A percentile compares a stretch with the other conserved stretches of the same genome.
phyloP scores from a whole-genome alignment of 2,329 filamentous ascomycete genomes.

The Curvularia sp. region DNA sequence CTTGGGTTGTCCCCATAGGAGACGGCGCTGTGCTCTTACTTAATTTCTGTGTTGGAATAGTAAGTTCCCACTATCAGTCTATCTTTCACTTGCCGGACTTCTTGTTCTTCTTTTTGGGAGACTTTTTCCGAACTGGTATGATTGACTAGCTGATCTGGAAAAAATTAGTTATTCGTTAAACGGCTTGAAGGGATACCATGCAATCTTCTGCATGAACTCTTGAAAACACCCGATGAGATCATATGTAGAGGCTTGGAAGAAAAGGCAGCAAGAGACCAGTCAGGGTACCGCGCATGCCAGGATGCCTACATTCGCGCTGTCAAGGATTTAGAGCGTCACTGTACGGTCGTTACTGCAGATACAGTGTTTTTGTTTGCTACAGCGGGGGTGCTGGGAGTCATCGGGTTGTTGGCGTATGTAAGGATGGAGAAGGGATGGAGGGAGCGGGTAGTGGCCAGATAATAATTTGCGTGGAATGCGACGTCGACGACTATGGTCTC shows the following conservation, averaged over 20 bases:
- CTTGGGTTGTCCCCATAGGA: constrained; percentile 25
- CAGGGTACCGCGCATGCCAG: background rate
- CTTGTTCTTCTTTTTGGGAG: background rate
- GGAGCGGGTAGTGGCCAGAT: background rate
- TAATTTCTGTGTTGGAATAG: constrained; percentile 32
- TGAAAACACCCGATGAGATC: background rate
- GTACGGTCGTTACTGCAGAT: background rate
- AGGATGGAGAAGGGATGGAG: background rate
- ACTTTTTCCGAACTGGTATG: background rate
- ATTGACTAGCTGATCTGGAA: background rate
- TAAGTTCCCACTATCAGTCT: constrained; percentile 15
- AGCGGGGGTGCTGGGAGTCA: background rate
- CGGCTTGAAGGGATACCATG: too few relatives aligned
- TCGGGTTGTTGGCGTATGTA: background rate
- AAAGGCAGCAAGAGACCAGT: background rate
- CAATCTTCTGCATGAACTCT: background rate
- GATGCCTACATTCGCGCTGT: background rate
- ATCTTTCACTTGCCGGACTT: background rate
- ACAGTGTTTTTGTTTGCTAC: background rate
- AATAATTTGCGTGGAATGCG: background rate
- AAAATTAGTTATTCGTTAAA: background rate
- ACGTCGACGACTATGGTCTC: too few relatives aligned
- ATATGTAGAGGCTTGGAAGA: background rate
- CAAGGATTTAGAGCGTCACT: background rate
- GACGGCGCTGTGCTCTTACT: constrained; percentile 25